Evolutionary conservation across 2,329 filamentous ascomycete species (phyloP).

Genomic region (Ascochyta viciae-villosae): DNA sequence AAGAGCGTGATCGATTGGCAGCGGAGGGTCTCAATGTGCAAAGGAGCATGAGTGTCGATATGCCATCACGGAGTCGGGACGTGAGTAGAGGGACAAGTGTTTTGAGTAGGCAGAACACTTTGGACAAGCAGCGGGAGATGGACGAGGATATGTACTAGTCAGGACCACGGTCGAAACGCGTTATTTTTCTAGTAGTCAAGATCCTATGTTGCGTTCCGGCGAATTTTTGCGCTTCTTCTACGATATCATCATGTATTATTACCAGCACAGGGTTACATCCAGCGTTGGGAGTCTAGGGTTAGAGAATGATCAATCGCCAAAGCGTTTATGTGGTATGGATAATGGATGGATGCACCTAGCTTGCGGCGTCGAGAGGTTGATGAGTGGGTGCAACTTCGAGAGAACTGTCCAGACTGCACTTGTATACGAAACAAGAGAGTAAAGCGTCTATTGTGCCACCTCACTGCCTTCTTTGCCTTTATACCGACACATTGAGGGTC

Average conservation of each 20-base stretch:
- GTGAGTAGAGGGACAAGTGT: slow-evolving; percentile 26
- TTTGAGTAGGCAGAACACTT: slow-evolving; percentile 26
- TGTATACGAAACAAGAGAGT: no score
- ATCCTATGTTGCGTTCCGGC: not conserved
- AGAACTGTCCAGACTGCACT: no score
- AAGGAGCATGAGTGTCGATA: slow-evolving; percentile 31
- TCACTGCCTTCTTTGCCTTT: no score
- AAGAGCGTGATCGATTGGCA: slow-evolving; percentile 54
- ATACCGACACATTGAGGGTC: no score
- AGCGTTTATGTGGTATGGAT: slow-evolving; percentile 3
- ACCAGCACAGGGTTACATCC: slow-evolving; percentile 11
- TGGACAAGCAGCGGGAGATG: slow-evolving; percentile 6
- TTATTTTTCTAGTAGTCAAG: no score
- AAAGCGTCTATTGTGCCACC: no score
- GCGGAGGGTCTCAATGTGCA: slow-evolving; percentile 26
- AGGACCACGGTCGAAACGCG: not conserved
- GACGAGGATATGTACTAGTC: slow-evolving; percentile 19
- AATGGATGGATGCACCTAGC: not conserved
- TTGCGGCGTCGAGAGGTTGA: no score
- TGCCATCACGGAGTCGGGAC: slow-evolving; percentile 14
- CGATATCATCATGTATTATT: slow-evolving; percentile 10
- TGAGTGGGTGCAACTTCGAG: no score
- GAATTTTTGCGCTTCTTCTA: not conserved
- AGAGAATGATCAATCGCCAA: not conserved
- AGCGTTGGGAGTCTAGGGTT: not conserved